These are phyloP conservation scores for Aspergillus nidulans DNA, from an alignment of 495 filamentous ascomycete genomes.

Conservation along the genomic window DNA sequence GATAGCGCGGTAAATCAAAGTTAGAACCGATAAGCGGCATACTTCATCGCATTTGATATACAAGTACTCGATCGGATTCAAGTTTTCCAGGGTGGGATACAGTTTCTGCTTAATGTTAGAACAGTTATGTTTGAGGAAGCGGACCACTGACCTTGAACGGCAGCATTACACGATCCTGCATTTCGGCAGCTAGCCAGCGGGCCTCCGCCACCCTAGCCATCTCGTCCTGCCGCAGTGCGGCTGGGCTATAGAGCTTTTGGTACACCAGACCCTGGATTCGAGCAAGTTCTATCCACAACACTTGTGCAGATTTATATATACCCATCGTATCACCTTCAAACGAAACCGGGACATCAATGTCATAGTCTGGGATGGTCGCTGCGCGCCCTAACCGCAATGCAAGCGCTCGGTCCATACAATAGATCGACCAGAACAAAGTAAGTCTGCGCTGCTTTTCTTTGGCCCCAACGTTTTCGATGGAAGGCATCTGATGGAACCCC, in stretches of 20 bases:
- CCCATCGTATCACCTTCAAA: constrained; percentile 23
- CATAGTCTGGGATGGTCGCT: constrained; percentile 58
- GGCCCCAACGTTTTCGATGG: constrained; percentile 43
- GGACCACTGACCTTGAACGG: constrained; percentile 28
- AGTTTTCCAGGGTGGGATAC: constrained; percentile 6
- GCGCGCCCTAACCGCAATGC: constrained; percentile 62
- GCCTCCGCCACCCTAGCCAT: constrained; percentile 38
- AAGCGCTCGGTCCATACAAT: constrained; percentile 56
- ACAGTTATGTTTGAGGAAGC: not conserved
- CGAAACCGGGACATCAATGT: constrained; percentile 50
- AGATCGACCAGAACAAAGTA: constrained; percentile 59
- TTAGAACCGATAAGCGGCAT: constrained; percentile 47
- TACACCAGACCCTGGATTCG: constrained; percentile 56
- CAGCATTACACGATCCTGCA: constrained; percentile 28
- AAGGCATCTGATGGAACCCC: constrained; percentile 57
- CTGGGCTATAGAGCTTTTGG: constrained; percentile 57
- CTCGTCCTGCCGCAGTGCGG: constrained; percentile 47
- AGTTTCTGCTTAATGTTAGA: constrained; percentile 17
- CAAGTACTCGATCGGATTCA: constrained; percentile 36
- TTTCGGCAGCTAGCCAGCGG: constrained; percentile 28
- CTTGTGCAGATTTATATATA: constrained; percentile 28
- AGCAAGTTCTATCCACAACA: constrained; percentile 48
- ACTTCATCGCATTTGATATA: constrained; percentile 54
- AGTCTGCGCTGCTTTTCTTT: constrained; percentile 33
- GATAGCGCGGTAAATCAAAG: constrained; percentile 60